Percentiles rank a stretch among this genome's conserved stretches.
phyloP scores from a whole-genome alignment of 2,329 filamentous ascomycete species.

The Ophiosphaerella korrae region DNA sequence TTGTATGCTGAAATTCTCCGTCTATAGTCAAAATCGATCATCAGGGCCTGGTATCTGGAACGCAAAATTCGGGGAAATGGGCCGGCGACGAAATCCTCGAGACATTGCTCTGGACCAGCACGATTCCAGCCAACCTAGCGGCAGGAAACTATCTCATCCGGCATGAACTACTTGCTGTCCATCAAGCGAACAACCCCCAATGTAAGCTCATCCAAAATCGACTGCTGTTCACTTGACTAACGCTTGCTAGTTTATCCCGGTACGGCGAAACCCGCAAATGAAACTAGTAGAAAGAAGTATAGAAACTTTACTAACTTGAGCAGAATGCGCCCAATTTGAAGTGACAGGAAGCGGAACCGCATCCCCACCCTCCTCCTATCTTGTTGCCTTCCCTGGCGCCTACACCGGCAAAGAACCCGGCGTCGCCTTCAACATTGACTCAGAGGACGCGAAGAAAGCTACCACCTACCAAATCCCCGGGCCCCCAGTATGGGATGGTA shows the following conservation, averaged over 20 bases:
- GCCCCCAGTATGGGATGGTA: slow-evolving; percentile 32
- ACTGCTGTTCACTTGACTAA: slow-evolving; percentile 22
- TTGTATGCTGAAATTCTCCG: slow-evolving; percentile 22
- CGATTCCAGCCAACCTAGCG: slow-evolving; percentile 54
- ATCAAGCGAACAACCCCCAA: slow-evolving; percentile 58
- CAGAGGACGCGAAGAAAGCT: slow-evolving; percentile 27
- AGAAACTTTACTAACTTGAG: too few species aligned
- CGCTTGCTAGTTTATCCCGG: slow-evolving; percentile 51
- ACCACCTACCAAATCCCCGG: slow-evolving; percentile 36
- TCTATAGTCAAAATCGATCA: slow-evolving; percentile 60
- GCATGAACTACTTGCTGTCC: slow-evolving; percentile 62
- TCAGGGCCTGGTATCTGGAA: slow-evolving; percentile 55
- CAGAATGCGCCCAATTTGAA: slow-evolving; percentile 61
- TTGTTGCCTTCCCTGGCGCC: slow-evolving; percentile 52
- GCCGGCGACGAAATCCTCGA: slow-evolving; percentile 54
- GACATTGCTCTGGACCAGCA: slow-evolving; percentile 57
- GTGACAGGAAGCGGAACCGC: slow-evolving; percentile 57
- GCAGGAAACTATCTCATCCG: slow-evolving; percentile 63
- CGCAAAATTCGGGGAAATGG: slow-evolving; percentile 55
- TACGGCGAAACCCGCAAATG: too few species aligned
- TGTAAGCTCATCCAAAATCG: slow-evolving; percentile 29
- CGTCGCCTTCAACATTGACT: slow-evolving; percentile 45
- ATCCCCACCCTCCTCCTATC: slow-evolving; percentile 46
- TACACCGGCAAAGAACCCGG: slow-evolving; percentile 53
- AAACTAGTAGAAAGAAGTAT: too few species aligned